A percentile compares a stretch with the other conserved stretches of the same genome.
Evolutionary conservation across 345 rosid genomes (phyloP).

Genomic region (Rhodamnia rubescens): DNA sequence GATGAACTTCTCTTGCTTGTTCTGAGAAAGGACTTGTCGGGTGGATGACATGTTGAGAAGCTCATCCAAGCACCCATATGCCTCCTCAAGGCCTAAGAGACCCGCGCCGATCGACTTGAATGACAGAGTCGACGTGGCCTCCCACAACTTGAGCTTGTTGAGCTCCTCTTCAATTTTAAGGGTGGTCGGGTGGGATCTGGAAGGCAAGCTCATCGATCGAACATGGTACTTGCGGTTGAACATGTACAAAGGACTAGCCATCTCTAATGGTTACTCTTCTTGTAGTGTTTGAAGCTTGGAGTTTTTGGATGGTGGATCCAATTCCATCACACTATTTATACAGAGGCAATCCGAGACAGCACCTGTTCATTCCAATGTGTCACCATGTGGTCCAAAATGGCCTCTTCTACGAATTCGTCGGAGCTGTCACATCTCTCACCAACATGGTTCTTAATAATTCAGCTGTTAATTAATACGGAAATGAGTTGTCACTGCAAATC

Average conservation of each 20-base stretch:
- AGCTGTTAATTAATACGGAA: neutral
- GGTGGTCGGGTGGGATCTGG: slow-evolving; percentile 62
- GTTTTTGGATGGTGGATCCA: neutral
- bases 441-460: neutral
- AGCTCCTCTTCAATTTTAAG: slow-evolving; percentile 34
- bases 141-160: slow-evolving; percentile 26
- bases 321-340: neutral
- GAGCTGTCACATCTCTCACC: neutral
- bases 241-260: neutral
- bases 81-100: slow-evolving; percentile 34
- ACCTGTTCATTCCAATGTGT: neutral
- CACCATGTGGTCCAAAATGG: neutral
- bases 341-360: neutral
- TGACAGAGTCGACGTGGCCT: slow-evolving; percentile 6
- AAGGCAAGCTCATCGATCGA: slow-evolving; percentile 66
- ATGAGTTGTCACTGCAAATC: neutral
- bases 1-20: slow-evolving; percentile 16
- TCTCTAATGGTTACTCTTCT: neutral
- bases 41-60: slow-evolving; percentile 51
- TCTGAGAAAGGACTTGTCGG: slow-evolving; percentile 27
- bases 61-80: slow-evolving; percentile 31
- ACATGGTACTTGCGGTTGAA: slow-evolving; percentile 8
- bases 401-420: neutral
- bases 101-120: slow-evolving; percentile 19
- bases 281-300: neutral